phyloP scores from a whole-genome alignment of 2,329 filamentous ascomycete species.

The Ophiostoma piceae region DNA sequence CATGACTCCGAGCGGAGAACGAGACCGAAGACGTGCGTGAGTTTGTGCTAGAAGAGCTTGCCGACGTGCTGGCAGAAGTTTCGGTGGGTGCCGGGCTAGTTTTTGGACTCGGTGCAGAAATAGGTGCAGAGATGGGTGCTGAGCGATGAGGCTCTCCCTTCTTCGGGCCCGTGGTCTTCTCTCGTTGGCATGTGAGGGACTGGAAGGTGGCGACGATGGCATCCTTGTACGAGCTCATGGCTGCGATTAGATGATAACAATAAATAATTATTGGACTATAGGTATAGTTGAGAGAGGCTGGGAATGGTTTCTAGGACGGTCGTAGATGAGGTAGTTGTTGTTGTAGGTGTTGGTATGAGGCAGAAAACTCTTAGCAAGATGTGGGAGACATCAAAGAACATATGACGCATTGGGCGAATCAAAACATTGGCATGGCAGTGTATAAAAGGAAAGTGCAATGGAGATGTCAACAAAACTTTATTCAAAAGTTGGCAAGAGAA shows the following conservation, averaged over 20 bases:
- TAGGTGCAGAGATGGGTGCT: neutral
- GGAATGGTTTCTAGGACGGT: neutral
- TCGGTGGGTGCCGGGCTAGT: neutral
- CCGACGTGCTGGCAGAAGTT: neutral
- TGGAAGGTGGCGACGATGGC: neutral
- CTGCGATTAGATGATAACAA: neutral
- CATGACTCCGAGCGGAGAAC: neutral
- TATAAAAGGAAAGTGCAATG: neutral
- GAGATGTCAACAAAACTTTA: neutral
- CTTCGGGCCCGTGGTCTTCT: neutral
- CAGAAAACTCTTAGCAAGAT: neutral
- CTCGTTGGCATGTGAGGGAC: neutral
- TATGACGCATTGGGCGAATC: neutral
- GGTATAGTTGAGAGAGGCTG: neutral
- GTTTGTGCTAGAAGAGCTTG: neutral
- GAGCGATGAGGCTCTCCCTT: neutral
- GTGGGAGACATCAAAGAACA: neutral
- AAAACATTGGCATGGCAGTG: neutral
- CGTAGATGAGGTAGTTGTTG: neutral
- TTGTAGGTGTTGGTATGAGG: neutral
- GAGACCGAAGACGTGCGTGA: neutral
- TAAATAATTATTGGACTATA: neutral
- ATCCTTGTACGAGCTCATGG: neutral
- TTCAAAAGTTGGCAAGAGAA: neutral
- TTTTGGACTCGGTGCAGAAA: neutral